Base-by-base conservation (phyloP, 306 rosid genomes). In the Alnus glutinosa region DNA sequence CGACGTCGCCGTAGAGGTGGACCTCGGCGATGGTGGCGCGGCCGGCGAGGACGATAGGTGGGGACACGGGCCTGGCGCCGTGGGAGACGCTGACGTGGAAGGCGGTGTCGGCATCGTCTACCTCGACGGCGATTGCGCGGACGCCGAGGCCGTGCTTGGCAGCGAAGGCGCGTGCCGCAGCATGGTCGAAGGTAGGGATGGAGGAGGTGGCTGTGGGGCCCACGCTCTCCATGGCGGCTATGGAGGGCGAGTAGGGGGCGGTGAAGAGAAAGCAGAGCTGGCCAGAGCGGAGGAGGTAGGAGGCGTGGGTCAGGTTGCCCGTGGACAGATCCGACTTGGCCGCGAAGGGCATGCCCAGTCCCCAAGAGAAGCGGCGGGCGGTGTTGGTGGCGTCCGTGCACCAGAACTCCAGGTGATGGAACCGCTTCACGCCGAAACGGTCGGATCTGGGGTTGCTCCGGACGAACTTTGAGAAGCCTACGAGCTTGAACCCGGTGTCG, bases 331-430 rank as follows among this genome's bases (percentile, higher is more conserved):
- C 97, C 0, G 98, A 92, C 78, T 92, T 92, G 0, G 96, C 98
- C 0, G 90, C 87, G 4, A 92, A 67, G 0, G 89, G 93, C 97
- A 95, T 91, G 36, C 98, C 98, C 2, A 95, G 84, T 0, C 94
- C 98, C 92, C 96, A 91, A 0, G 98, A 89, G 85, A 95, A 92
- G 1, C 98, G 91, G 13, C 90, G 89, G 0, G 96, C 78, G 2
- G 87, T 37, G 86, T 92, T 95, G 75, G 93, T 92, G 49, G 98
- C 98, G 55, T 95, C 98, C 15, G 89, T 55, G 86, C 91, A 90
- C 97, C 98, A 95, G 83, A 87, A 92, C 85, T 95, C 98, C 4
- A 95, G 52, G 52, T 92, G 98, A 90, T 92, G 98, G 85, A 95
- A 95, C 0, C 96, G 91, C 49, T 66, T 82, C 1, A 90, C 93